A percentile compares a stretch with the other conserved stretches of the same genome.
These are phyloP conservation scores for Syzygium malaccense DNA, from an alignment of 441 rosid species.

Conservation along the genomic window DNA sequence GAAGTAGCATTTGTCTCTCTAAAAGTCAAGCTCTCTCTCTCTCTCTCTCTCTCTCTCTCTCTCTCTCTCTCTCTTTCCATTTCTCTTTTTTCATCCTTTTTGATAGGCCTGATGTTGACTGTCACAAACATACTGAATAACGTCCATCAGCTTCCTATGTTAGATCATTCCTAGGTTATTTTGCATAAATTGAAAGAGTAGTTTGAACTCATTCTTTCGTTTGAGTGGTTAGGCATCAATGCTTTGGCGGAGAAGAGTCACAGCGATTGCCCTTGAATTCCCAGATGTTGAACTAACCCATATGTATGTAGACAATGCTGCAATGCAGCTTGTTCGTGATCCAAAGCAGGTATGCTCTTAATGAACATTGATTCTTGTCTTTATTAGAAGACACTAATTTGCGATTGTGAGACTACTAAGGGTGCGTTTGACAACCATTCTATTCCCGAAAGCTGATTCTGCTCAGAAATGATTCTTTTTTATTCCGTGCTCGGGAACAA, in stretches of 20 bases:
- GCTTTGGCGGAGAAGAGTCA: slow-evolving; percentile 84
- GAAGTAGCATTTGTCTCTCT: neutral
- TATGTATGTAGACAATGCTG: slow-evolving; percentile 97
- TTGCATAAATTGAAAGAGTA: neutral
- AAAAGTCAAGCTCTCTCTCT: neutral
- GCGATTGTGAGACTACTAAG: neutral
- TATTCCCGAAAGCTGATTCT: too few relatives aligned
- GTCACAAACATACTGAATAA: neutral
- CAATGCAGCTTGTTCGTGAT: slow-evolving; percentile 92
- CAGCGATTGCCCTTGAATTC: slow-evolving; percentile 62
- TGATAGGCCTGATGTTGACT: neutral
- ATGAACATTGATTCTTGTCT: neutral
- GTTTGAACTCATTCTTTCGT: neutral
- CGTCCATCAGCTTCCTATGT: neutral
- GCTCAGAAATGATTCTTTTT: too few relatives aligned
- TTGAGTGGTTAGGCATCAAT: slow-evolving; percentile 62
- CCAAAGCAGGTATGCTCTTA: slow-evolving; percentile 66
- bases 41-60: neutral
- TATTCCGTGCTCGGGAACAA: too few relatives aligned
- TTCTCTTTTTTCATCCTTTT: neutral
- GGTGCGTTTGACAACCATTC: too few relatives aligned
- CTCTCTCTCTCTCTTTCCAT: neutral
- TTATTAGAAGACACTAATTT: neutral
- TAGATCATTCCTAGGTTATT: neutral
- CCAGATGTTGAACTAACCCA: slow-evolving; percentile 88